Conservation (phyloP, 495 filamentous ascomycete species). For the Aspergillus carlsbadensis region DNA sequence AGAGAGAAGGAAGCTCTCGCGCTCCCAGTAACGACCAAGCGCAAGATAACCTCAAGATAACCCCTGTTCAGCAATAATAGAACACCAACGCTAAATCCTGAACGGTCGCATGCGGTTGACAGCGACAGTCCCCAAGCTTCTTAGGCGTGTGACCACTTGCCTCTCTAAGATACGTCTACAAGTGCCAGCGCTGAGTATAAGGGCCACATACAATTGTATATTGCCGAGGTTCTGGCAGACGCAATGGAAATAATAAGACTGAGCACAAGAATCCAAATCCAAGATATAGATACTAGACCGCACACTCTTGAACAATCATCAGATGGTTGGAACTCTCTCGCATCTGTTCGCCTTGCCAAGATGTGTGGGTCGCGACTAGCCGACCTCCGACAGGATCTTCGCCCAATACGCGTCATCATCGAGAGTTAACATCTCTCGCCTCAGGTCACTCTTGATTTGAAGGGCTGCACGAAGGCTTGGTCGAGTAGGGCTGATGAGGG, state of each 20-base stretch:
- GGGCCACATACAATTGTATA: too few species aligned
- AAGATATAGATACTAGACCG: background rate
- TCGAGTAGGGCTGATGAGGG: background rate
- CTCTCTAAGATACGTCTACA: background rate
- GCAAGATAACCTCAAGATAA: background rate
- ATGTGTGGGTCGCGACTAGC: slow-evolving; percentile 1
- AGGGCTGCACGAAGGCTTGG: background rate
- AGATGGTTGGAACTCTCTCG: too few species aligned
- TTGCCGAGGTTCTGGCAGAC: too few species aligned
- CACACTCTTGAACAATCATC: background rate
- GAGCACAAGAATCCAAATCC: too few species aligned
- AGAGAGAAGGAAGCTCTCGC: too few species aligned
- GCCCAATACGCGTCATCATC: slow-evolving; percentile 4
- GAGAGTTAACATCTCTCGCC: background rate
- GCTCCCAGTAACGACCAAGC: too few species aligned
- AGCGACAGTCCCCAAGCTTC: too few species aligned
- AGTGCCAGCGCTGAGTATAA: too few species aligned
- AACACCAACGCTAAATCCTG: background rate
- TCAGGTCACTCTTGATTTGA: background rate
- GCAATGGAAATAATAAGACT: too few species aligned
- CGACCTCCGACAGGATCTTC: background rate
- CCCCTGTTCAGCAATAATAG: background rate
- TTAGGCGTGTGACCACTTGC: background rate
- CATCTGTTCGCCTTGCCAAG: background rate
- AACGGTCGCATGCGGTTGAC: too few species aligned